Conservation (phyloP, 1,139 yeast species). For the Eremothecium gossypii region DNA sequence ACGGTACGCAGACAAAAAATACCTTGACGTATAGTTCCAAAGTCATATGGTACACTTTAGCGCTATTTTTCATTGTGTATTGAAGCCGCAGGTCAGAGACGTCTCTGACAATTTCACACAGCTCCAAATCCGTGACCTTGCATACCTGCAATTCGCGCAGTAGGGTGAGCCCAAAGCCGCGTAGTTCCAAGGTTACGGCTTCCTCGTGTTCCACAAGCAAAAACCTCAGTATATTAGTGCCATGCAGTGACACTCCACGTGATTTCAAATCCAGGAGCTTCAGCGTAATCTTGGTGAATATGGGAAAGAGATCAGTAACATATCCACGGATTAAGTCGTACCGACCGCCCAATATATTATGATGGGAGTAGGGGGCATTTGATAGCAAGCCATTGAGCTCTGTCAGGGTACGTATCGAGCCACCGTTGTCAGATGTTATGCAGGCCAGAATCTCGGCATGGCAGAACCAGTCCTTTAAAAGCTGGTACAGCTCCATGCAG, state of each 20-base stretch:
- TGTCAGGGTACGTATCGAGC: conserved; percentile 5
- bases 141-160: background rate
- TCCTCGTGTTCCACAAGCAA: conserved; percentile 4
- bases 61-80: conserved; percentile 9
- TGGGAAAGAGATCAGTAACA: conserved; percentile 6
- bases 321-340: conserved; percentile 9
- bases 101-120: conserved; percentile 2
- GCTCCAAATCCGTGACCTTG: conserved; percentile 1
- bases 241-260: conserved; percentile 6
- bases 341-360: conserved; percentile 5
- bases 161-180: conserved; percentile 6
- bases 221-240: conserved; percentile 9
- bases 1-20: conserved; percentile 8
- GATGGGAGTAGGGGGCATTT: conserved; percentile 5
- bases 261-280: conserved; percentile 6
- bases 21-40: conserved; percentile 8
- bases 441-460: conserved; percentile 10
- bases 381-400: conserved; percentile 6
- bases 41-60: conserved; percentile 4
- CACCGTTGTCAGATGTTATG: conserved; percentile 12
- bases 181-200: conserved; percentile 1
- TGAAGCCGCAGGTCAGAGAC: conserved; percentile 8
- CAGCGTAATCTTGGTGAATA: conserved; percentile 5
- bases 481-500: conserved; percentile 5
- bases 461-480: conserved; percentile 9